A percentile compares a stretch with the other conserved stretches of the same genome.
These are phyloP conservation scores for Nicotiana undulata DNA, from an alignment of 257 asterid species.

Conservation along the genomic window DNA sequence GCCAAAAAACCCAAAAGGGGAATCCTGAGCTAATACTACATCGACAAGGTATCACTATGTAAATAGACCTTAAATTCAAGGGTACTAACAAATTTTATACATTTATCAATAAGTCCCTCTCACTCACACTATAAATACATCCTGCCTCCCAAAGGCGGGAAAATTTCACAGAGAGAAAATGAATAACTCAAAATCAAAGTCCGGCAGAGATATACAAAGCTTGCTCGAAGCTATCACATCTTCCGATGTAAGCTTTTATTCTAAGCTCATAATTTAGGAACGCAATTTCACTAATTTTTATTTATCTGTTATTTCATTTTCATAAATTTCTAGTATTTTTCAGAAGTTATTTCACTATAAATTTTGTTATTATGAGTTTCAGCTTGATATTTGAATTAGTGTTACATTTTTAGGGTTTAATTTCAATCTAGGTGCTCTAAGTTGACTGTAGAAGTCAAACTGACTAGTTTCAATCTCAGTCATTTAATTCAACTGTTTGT, in stretches of 20 bases:
- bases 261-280: background rate
- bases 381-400: background rate
- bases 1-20: background rate
- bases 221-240: constrained; percentile 57
- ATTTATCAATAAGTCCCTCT: background rate
- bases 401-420: background rate
- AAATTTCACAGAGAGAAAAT: constrained; percentile 22
- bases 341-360: background rate
- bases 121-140: background rate
- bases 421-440: background rate
- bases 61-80: background rate
- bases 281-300: background rate
- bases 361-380: background rate
- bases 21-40: background rate
- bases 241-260: constrained; percentile 50
- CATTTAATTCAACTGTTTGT: background rate
- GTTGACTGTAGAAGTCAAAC: background rate
- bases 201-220: constrained; percentile 34
- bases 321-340: background rate
- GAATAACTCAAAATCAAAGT: constrained; percentile 24
- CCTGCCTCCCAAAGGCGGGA: constrained; percentile 30
- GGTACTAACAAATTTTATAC: background rate
- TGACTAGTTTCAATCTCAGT: background rate
- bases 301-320: background rate
- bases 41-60: background rate